phyloP scores from a whole-genome alignment of 164 flowering plant species.

The Echeveria elegans region DNA sequence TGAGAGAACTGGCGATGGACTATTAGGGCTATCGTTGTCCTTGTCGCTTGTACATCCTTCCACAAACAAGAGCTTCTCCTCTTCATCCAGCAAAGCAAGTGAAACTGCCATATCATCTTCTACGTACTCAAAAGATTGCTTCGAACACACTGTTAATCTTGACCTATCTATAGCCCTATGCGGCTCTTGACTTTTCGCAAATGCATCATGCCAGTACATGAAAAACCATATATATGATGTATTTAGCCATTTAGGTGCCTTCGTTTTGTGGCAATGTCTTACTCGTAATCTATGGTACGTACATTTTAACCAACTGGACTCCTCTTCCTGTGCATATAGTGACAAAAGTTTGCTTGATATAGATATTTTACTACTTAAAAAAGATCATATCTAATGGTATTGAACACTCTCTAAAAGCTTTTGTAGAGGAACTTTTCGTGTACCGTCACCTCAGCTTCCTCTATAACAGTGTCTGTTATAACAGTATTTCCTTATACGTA shows the following conservation, averaged over 20 bases:
- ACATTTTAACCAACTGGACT: not conserved
- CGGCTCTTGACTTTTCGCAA: conserved; percentile 13
- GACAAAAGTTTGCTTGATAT: no score
- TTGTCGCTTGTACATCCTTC: conserved; percentile 37
- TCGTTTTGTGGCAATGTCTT: not conserved
- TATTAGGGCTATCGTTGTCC: conserved; percentile 33
- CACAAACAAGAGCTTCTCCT: conserved; percentile 24
- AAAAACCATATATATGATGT: not conserved
- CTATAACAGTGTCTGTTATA: no score
- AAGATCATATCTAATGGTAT: no score
- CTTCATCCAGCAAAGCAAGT: conserved; percentile 43
- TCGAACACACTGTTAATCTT: conserved; percentile 18
- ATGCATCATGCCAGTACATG: no score
- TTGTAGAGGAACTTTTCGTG: no score
- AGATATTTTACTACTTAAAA: no score
- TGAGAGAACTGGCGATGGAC: conserved; percentile 17
- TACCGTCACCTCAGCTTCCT: no score
- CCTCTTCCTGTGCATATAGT: not conserved
- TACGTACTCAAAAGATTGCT: conserved; percentile 22
- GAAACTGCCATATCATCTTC: conserved; percentile 36
- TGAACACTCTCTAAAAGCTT: no score
- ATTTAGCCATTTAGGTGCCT: not conserved
- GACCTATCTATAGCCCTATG: conserved; percentile 37
- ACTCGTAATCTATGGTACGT: no score
- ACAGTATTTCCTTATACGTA: no score